These are phyloP conservation scores for Cephaloascus albidus DNA, from an alignment of 805 yeast genomes.

Conservation along the genomic window DNA sequence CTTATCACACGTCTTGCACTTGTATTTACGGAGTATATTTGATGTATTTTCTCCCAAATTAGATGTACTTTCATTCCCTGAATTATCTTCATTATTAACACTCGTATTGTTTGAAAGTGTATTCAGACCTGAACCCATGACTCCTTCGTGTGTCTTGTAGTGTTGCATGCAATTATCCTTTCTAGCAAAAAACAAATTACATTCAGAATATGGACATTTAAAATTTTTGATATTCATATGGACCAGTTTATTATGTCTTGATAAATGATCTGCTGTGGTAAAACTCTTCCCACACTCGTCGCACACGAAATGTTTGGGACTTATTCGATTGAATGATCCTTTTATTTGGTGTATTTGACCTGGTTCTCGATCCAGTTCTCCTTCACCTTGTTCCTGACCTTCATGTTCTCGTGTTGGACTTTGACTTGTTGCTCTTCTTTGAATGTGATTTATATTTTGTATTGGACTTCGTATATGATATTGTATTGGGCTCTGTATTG, in stretches of 20 bases:
- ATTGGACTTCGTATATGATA: too few species aligned
- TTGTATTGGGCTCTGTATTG: too few species aligned
- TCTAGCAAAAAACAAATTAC: constrained; percentile 80
- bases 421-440: too few species aligned
- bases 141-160: constrained; percentile 56
- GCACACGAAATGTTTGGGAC: constrained; percentile 17
- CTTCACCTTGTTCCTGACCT: too few species aligned
- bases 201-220: constrained; percentile 69
- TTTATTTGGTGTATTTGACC: too few species aligned
- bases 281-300: constrained; percentile 52
- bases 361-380: too few species aligned
- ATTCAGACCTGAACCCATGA: background rate
- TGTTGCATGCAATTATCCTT: constrained; percentile 95
- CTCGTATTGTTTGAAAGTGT: background rate
- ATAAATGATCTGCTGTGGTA: constrained; percentile 87
- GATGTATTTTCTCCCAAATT: background rate
- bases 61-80: background rate
- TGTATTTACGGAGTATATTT: constrained; percentile 29
- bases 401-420: too few species aligned
- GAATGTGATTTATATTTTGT: too few species aligned
- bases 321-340: too few species aligned
- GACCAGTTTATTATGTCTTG: constrained; percentile 69
- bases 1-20: constrained; percentile 48
- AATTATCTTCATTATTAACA: too few species aligned
- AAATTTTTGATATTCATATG: constrained; percentile 91